Evolutionary conservation across 2,329 filamentous ascomycete species (phyloP).

Genomic region (Curvularia eragrostidis): DNA sequence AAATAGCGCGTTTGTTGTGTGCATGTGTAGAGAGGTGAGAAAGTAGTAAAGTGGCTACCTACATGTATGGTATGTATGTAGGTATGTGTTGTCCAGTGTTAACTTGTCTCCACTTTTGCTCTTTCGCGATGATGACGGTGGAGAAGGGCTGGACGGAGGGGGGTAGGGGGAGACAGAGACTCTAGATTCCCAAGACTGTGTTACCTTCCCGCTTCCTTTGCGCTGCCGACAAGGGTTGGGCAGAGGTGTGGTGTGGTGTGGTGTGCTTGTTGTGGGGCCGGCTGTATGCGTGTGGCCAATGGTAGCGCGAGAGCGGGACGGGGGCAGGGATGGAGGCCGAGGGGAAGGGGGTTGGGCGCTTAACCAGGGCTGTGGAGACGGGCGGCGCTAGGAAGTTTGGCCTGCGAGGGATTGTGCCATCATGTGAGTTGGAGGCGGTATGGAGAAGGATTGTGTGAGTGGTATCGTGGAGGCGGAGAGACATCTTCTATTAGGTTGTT

Average conservation of each 20-base stretch:
- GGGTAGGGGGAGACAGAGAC: background rate
- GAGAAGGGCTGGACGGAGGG: too few relatives aligned
- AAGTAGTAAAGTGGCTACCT: too few relatives aligned
- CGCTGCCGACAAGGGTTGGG: background rate
- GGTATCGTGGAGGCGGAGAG: background rate
- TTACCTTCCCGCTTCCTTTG: background rate
- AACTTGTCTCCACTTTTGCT: background rate
- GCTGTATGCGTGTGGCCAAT: slow-evolving; percentile 23
- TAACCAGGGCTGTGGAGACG: slow-evolving; percentile 21
- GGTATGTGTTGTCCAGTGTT: background rate
- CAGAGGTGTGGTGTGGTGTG: background rate
- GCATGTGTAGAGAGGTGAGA: too few relatives aligned
- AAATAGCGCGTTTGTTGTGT: too few relatives aligned
- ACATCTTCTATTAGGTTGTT: background rate
- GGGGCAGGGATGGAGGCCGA: slow-evolving; percentile 14
- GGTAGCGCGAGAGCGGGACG: slow-evolving; percentile 14
- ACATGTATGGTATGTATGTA: background rate
- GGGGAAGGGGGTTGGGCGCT: slow-evolving; percentile 17
- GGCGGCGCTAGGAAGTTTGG: slow-evolving; percentile 13
- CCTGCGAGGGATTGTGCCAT: background rate
- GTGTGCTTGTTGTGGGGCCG: background rate
- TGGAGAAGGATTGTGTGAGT: background rate
- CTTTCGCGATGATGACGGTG: too few relatives aligned
- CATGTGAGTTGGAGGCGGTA: background rate
- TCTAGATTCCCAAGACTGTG: background rate